Percentiles rank a stretch among this genome's conserved stretches.
These are phyloP conservation scores for Erodium maritimum DNA, from an alignment of 345 rosid species.

Conservation along the genomic window DNA sequence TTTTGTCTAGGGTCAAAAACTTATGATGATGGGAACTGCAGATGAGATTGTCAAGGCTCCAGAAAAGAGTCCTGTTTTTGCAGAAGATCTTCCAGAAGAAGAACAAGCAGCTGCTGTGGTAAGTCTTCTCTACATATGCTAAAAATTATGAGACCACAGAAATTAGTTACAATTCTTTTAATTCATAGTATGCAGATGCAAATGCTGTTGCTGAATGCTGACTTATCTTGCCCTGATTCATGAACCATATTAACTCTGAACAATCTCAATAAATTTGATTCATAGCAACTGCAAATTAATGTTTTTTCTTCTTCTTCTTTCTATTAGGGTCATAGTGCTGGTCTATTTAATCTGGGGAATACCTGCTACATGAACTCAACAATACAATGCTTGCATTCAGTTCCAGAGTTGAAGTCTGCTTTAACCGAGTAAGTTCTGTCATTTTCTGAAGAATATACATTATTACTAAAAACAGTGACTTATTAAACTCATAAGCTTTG, in stretches of 20 bases:
- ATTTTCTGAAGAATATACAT: neutral
- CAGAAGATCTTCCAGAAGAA: slow-evolving; percentile 97
- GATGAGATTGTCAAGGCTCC: slow-evolving; percentile 95
- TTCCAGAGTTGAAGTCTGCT: slow-evolving; percentile 92
- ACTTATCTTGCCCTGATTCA: neutral
- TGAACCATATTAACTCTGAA: neutral
- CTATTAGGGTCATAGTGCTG: slow-evolving; percentile 90
- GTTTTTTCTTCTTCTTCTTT: too few species aligned
- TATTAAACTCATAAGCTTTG: slow-evolving; percentile 10
- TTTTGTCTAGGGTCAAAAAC: slow-evolving; percentile 62
- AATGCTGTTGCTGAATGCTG: neutral
- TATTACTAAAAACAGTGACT: neutral
- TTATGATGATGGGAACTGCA: slow-evolving; percentile 99
- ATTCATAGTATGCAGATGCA: neutral
- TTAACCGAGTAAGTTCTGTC: slow-evolving; percentile 38
- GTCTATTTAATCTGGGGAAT: slow-evolving; percentile 80
- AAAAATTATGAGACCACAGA: too few species aligned
- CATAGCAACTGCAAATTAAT: neutral
- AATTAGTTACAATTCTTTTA: neutral
- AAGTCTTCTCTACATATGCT: slow-evolving; percentile 5
- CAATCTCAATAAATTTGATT: neutral
- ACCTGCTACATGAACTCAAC: slow-evolving; percentile 99
- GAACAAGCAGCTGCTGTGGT: slow-evolving; percentile 70
- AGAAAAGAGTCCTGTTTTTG: slow-evolving; percentile 80
- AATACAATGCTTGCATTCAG: slow-evolving; percentile 87